These are phyloP conservation scores for Dysphania ambrosioides DNA, from an alignment of 148 eudicot genomes.

Conservation along the genomic window DNA sequence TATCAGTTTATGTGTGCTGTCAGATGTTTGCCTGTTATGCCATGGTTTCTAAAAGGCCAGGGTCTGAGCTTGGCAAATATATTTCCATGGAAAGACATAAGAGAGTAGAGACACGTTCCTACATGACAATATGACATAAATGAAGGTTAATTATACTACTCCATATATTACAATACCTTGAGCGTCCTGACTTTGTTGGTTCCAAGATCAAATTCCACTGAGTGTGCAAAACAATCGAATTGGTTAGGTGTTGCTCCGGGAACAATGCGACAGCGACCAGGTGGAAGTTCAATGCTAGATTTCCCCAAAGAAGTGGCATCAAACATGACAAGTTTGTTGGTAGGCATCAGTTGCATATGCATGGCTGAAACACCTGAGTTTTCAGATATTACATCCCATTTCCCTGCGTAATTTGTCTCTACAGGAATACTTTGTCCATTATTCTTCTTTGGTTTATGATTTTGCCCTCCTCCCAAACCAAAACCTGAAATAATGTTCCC, in stretches of 20 bases:
- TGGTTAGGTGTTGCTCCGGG: constrained; percentile 17
- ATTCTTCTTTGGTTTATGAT: background rate
- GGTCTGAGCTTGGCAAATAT: no score
- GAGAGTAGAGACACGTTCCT: background rate
- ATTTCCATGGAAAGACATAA: background rate
- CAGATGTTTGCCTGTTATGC: background rate
- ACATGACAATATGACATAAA: background rate
- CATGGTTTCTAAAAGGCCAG: background rate
- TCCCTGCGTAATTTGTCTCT: constrained; percentile 35
- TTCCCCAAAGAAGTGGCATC: constrained; percentile 60
- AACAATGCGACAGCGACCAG: constrained; percentile 29
- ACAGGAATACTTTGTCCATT: background rate
- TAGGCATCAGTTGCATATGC: constrained; percentile 88
- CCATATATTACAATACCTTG: constrained; percentile 36
- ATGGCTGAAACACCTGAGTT: constrained; percentile 67
- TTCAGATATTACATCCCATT: constrained; percentile 38
- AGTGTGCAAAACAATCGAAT: constrained; percentile 63
- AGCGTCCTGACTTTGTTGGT: constrained; percentile 41
- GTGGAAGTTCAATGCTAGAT: constrained; percentile 33
- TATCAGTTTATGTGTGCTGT: background rate
- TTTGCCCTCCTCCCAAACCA: background rate
- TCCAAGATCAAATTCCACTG: constrained; percentile 48
- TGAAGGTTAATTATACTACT: background rate
- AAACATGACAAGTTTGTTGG: constrained; percentile 51
- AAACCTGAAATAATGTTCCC: background rate